Evolutionary conservation across 2,329 filamentous ascomycete genomes (phyloP).

Genomic region (Penicillium sp.): DNA sequence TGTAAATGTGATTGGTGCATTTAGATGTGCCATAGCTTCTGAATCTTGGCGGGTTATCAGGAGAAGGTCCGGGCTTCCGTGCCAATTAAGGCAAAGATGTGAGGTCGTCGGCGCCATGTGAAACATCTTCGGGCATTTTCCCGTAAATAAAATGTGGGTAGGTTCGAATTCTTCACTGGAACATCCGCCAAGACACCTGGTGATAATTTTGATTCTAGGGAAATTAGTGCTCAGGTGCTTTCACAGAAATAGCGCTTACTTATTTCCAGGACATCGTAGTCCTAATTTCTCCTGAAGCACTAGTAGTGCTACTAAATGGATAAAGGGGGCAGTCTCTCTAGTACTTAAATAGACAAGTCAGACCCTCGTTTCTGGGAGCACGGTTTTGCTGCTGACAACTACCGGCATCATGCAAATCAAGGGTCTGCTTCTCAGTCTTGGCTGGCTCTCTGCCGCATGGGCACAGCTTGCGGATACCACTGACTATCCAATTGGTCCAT

Average conservation of each 20-base stretch:
- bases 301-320: not conserved
- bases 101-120: not conserved
- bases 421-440: conserved; percentile 3
- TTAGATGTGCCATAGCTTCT: not conserved
- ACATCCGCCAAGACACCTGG: not conserved
- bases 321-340: not conserved
- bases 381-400: not conserved
- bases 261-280: not conserved
- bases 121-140: conserved; percentile 1
- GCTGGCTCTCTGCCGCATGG: conserved; percentile 1
- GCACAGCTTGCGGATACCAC: conserved; percentile 9
- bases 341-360: not conserved
- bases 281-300: not conserved
- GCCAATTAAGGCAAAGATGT: not conserved
- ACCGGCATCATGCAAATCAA: conserved; percentile 4
- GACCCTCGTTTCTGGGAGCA: not conserved
- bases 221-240: not conserved
- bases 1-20: conserved; percentile 5
- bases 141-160: conserved; percentile 2
- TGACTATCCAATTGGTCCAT: conserved; percentile 8
- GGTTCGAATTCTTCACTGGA: not conserved
- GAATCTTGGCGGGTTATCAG: conserved; percentile 9
- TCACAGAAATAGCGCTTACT: not conserved
- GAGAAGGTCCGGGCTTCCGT: not conserved
- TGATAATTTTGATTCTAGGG: conserved; percentile 3